Conservation (phyloP, 192 early-diverging fungal genomes). For the Radiomyces spectabilis region DNA sequence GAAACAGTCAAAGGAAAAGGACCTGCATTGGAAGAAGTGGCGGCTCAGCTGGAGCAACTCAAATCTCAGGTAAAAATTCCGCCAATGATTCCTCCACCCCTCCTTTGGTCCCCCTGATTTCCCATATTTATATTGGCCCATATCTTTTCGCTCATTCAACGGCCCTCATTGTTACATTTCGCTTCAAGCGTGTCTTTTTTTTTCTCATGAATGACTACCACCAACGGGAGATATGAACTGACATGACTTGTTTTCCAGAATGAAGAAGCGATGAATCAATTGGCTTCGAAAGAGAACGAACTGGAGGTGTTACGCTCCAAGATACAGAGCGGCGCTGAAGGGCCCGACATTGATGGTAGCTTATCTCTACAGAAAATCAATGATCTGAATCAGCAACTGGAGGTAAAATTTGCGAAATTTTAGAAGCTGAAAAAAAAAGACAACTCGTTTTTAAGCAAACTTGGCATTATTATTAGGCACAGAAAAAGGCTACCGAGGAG, state of each 20-base stretch:
- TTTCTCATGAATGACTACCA: too few species aligned
- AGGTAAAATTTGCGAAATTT: background rate
- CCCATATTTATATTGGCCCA: too few species aligned
- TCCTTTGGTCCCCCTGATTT: too few species aligned
- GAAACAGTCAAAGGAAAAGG: constrained; percentile 3
- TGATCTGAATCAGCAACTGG: constrained; percentile 1
- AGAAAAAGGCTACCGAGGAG: constrained; percentile 24
- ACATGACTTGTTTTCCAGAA: constrained; percentile 13
- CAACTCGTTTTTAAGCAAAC: background rate
- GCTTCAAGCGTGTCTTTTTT: too few species aligned
- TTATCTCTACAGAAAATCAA: constrained; percentile 8
- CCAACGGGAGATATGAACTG: too few species aligned
- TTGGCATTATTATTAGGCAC: constrained; percentile 1
- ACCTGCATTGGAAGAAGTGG: constrained; percentile 16
- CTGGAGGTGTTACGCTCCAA: constrained; percentile 12
- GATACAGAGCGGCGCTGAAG: background rate
- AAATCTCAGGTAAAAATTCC: constrained; percentile 22
- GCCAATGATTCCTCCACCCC: too few species aligned
- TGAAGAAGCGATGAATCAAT: constrained; percentile 15
- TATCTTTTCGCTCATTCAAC: too few species aligned
- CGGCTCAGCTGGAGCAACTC: constrained; percentile 17
- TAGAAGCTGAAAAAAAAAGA: background rate
- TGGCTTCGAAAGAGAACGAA: constrained; percentile 21
- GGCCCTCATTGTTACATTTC: too few species aligned
- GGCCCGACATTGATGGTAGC: background rate